Evolutionary conservation across 768 basidiomycete genomes (phyloP), one percentile per base, ranked within the genome.

Genomic region (Xerocomus brunneocitrinus): DNA sequence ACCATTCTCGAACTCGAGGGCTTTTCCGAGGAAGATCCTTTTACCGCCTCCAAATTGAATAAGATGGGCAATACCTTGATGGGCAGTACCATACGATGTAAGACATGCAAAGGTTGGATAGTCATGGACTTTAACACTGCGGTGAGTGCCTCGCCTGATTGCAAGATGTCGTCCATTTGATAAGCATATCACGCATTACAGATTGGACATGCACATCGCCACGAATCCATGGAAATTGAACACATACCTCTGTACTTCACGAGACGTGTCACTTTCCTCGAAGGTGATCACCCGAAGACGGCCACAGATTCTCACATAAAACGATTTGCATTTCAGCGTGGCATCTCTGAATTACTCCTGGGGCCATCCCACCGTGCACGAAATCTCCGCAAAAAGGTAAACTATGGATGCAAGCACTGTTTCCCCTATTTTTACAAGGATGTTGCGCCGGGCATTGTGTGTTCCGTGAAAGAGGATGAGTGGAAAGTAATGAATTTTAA

Each of bases 201-300:
- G 85, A 67, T 78, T 32, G 80, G 80, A 0, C 86, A 88, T 63
- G 77, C 76, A 39, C 81, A 83, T 55, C 77, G 86, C n/a, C 86
- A 88, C 57, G 75, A 80, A 0, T 60, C 68, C 8, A 81, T 80
- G 76, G 43, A 71, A 19, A 58, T 86, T 46, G 58, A 67, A 3
- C 4, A 79, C 31, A 53, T 73, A 0, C 31, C 64, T 12, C 0
- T 0, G 13, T n/a, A 0, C 0, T 1, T 0, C 8, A 44, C 50
- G 22, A 13, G 0, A 8, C 0, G 1, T 4, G 39, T 35, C 12
- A 14, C 4, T 10, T 9, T 14, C 5, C 12, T 24, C 5, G 40
- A 39, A 30, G 25, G 2, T 2, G 12, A 25, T 3, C 13, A 10
- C 22, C 39, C 4, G 9, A 22, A 40, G 8, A 8, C 4, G 22